Evolutionary conservation across 192 early-diverging fungal genomes (phyloP), one percentile per base, ranked within the genome.

Genomic region (Coemansia asiatica): DNA sequence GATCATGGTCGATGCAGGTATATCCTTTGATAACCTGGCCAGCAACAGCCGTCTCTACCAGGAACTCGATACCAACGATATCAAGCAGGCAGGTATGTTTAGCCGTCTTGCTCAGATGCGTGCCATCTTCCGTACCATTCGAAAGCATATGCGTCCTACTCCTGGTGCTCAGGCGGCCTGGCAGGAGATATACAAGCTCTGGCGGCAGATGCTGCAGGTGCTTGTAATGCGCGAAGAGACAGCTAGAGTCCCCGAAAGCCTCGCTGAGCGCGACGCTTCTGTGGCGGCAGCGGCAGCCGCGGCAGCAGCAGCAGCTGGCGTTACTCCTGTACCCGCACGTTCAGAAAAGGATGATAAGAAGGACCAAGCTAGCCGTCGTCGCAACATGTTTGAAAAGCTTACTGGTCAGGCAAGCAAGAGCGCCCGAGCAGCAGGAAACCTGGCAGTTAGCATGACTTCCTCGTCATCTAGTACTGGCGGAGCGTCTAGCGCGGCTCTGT

Each of bases 41-140:
- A 83, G 91, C 48, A 90, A 92, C 66, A 93, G 93, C 92, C 92
- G 95, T 1, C 83, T 94, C 35, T 90, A 94, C 66, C 94, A 90
- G 8, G 89, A 94, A 82, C 85, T 98, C 8, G 78, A 95, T 25
- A 84, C 90, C 23, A 77, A 92, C 26, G 94, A 94, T 56, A 91
- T 95, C 2, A 93, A 95, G 69, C 75, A 78, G 49, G 80, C 76
- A 1, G 76, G 75, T 7, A 57, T 78, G 53, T 82, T 74, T 33
- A 78, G 80, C 36, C 71, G 76, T 7, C 59, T 82, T 21, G 80
- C 80, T 1, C 80, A 78, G 50, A 76, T 77, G 76, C 76, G 75
- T 28, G 76, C 72, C n/a, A 78, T 82, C 22, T 78, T 74, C 72
- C 68, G 76, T 22, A 74, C 69, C 33, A 78, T 82, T 19, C 75